These are phyloP conservation scores for Panaeolus cyanescens DNA, from an alignment of 768 basidiomycete species.

Conservation along the genomic window DNA sequence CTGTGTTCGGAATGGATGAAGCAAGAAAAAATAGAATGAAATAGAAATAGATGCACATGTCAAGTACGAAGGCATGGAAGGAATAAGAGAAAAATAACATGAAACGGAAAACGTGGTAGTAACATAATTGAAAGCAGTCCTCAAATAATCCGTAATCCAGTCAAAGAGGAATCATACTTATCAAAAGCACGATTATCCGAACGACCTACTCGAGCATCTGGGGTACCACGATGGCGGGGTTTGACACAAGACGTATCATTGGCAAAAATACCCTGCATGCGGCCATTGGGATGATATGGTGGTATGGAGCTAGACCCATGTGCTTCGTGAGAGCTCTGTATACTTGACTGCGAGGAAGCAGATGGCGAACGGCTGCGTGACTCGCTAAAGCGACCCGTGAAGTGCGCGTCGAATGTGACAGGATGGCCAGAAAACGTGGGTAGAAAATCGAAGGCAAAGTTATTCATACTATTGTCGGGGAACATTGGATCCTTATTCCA, in stretches of 20 bases:
- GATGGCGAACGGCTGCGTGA: slow-evolving; percentile 31
- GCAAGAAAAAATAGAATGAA: slow-evolving; percentile 1
- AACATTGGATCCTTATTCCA: slow-evolving; percentile 5
- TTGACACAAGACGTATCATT: slow-evolving; percentile 13
- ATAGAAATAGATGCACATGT: neutral
- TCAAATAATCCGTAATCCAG: slow-evolving; percentile 21
- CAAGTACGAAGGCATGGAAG: neutral
- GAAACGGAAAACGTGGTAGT: neutral
- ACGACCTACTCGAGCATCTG: slow-evolving; percentile 16
- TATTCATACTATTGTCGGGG: neutral
- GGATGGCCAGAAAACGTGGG: slow-evolving; percentile 1
- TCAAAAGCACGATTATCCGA: slow-evolving; percentile 6
- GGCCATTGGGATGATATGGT: slow-evolving; percentile 24
- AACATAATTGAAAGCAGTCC: neutral
- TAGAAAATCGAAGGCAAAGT: slow-evolving; percentile 10
- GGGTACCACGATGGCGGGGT: slow-evolving; percentile 19
- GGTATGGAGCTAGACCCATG: slow-evolving; percentile 14
- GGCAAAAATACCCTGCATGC: slow-evolving; percentile 25
- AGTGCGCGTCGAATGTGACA: slow-evolving; percentile 8
- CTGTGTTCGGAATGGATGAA: neutral
- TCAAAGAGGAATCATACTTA: slow-evolving; percentile 16
- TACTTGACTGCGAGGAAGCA: slow-evolving; percentile 33
- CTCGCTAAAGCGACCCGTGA: slow-evolving; percentile 11
- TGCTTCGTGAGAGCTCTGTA: slow-evolving; percentile 20
- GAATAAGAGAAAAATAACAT: neutral